phyloP scores from a whole-genome alignment of 306 rosid species.

The Prunus kanzakura region DNA sequence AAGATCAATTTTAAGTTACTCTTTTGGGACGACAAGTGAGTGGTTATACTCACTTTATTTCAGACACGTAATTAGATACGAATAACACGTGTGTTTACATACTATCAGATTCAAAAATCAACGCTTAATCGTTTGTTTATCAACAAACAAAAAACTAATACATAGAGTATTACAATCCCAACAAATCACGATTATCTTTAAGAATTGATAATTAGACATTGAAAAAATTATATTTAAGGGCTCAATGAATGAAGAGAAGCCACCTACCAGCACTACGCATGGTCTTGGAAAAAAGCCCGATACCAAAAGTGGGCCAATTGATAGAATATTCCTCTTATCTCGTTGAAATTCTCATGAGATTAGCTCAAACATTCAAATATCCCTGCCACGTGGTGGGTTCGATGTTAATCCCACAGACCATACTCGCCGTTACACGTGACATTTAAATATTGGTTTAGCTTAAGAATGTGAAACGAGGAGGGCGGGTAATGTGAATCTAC shows the following conservation, averaged over 20 bases:
- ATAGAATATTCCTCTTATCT: constrained; percentile 10
- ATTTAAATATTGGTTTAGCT: background rate
- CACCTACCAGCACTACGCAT: background rate
- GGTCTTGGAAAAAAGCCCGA: background rate
- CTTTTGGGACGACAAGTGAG: too few relatives aligned
- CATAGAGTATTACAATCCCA: background rate
- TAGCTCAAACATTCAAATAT: background rate
- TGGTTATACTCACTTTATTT: too few relatives aligned
- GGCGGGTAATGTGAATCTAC: background rate
- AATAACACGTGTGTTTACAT: too few relatives aligned
- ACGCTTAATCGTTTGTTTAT: background rate
- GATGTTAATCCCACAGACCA: constrained; percentile 4
- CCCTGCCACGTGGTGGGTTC: constrained; percentile 16
- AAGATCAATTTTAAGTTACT: too few relatives aligned
- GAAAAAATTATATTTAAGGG: background rate
- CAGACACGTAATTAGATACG: too few relatives aligned
- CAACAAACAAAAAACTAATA: background rate
- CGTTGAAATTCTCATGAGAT: background rate
- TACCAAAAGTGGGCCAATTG: background rate
- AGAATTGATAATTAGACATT: background rate
- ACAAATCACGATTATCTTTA: background rate
- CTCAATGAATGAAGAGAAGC: background rate
- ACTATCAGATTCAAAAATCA: too few relatives aligned
- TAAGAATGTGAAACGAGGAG: background rate
- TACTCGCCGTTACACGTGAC: background rate